Evolutionary conservation across 169 alveolate genomes (phyloP), one percentile per base, ranked within the genome.

Genomic region (Plasmodium ovale): DNA sequence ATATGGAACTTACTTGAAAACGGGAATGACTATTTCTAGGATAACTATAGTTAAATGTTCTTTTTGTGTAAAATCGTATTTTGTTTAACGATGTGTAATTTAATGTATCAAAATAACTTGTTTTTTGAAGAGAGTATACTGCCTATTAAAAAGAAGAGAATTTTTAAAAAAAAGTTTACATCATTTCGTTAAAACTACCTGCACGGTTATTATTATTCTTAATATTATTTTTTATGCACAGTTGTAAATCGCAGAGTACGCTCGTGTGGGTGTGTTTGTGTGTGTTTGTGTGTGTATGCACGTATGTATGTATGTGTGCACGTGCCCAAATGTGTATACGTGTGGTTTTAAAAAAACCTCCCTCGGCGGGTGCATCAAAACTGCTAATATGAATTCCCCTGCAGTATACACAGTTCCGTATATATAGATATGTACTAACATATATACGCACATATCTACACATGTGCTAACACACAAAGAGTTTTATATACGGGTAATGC

Each of bases 31-130:
- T 79, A 65, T 79, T 79, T 68, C 53, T 64, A 37, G 89, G 89
- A 65, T 79, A 79, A 51, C 49, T 79, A 79, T 79, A 79, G 31
- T 67, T 67, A 79, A 79, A 79, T n/a, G 89, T 49, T 47, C 70
- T 79, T 39, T 79, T 79, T 65, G 89, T 79, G 71, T 64, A 79
- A 79, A 79, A 79, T 29, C 89, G 89, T 27, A 79, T 47, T 49
- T 64, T 79, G 69, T 79, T 79, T 68, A 79, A 65, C 16, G 89
- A 64, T 2, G 89, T 79, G 25, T 79, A 79, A 79, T 79, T 79
- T 79, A 79, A 19, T 6, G 89, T 79, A 29, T 79, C 89, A 79
- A 64, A 79, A 42, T 79, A 65, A 68, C 44, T 51, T 37, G 89
- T 79, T 79, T 79, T 79, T 19, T 79, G 67, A 56, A 79, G 79